Percentiles rank a stretch among this genome's conserved stretches.
Conservation (phyloP, 2,329 filamentous ascomycete genomes). For the Aspergillus ochraceoroseus region DNA sequence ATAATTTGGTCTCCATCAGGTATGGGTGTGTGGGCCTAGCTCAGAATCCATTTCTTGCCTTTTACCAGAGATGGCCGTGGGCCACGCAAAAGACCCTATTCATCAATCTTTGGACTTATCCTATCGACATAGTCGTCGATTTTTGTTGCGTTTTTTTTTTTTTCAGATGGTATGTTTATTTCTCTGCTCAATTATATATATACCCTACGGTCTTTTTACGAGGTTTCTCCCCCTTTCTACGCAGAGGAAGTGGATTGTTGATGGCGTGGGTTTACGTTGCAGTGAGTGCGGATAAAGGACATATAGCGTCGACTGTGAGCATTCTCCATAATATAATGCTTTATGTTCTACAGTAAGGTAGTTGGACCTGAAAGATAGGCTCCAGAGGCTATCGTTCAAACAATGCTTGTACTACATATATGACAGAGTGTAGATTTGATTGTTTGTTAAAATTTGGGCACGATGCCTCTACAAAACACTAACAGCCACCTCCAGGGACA, state of each 20-base stretch:
- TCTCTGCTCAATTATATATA: too few species aligned
- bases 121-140: conserved; percentile 46
- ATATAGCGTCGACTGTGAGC: background rate
- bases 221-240: background rate
- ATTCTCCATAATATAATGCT: too few species aligned
- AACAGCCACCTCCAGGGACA: conserved; percentile 13
- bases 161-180: background rate
- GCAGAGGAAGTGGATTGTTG: background rate
- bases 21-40: conserved; percentile 44
- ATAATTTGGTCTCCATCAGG: background rate
- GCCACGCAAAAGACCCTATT: conserved; percentile 57
- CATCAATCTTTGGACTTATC: conserved; percentile 55
- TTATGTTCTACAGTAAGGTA: too few species aligned
- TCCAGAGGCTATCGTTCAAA: too few species aligned
- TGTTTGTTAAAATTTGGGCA: conserved; percentile 9
- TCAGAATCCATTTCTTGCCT: conserved; percentile 71
- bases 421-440: conserved; percentile 18
- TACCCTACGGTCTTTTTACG: background rate
- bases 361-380: too few species aligned
- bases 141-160: conserved; percentile 33
- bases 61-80: conserved; percentile 77
- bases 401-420: background rate
- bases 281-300: conserved; percentile 8
- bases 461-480: conserved; percentile 9
- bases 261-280: background rate